Conservation (phyloP, 805 yeast genomes). For the Barnettozyma sucrosica region DNA sequence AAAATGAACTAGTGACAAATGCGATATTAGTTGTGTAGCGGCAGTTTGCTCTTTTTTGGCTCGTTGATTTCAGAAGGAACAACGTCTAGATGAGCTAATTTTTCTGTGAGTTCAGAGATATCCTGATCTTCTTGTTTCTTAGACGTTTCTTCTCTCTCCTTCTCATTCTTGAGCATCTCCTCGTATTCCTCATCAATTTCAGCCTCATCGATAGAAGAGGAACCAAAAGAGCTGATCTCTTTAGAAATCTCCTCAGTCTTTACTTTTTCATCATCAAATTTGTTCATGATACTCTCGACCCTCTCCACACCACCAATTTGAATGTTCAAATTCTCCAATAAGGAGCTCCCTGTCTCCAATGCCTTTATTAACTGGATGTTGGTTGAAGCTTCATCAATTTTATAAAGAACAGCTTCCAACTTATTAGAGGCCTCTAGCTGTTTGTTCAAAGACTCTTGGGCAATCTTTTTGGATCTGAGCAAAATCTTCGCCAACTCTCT, state of each 20-base stretch:
- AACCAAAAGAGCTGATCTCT: conserved; percentile 23
- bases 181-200: conserved; percentile 36
- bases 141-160: background rate
- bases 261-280: conserved; percentile 32
- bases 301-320: conserved; percentile 39
- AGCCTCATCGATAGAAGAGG: conserved; percentile 23
- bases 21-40: conserved; percentile 2
- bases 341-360: conserved; percentile 30
- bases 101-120: conserved; percentile 18
- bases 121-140: conserved; percentile 5
- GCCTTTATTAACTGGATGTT: conserved; percentile 35
- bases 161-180: conserved; percentile 21
- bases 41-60: background rate
- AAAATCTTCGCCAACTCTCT: conserved; percentile 29
- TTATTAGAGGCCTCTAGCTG: conserved; percentile 31
- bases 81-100: conserved; percentile 23
- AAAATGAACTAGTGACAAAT: background rate
- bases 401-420: conserved; percentile 32
- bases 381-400: conserved; percentile 39
- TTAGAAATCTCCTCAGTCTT: conserved; percentile 35
- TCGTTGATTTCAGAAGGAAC: conserved; percentile 13
- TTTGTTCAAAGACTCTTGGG: conserved; percentile 29
- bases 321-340: conserved; percentile 33
- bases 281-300: conserved; percentile 37
- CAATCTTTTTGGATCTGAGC: conserved; percentile 31